Percentiles rank a stretch among this genome's conserved stretches.
These are phyloP conservation scores for Plasmodium falciparum DNA, from an alignment of 169 alveolate genomes.

Conservation along the genomic window DNA sequence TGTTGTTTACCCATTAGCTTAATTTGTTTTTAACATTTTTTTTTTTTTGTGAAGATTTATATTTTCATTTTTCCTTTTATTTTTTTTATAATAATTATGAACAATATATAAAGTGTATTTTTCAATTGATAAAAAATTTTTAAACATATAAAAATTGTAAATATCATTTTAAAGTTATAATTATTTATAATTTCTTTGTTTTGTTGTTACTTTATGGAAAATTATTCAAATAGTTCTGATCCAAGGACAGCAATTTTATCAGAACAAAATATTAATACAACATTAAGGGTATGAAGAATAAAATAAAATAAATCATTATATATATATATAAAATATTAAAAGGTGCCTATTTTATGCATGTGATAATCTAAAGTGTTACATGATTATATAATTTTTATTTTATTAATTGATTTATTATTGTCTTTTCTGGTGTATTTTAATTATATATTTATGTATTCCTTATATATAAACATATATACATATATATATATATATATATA, in stretches of 20 bases:
- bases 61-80: too few species aligned
- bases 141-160: constrained; percentile 16
- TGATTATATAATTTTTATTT: too few species aligned
- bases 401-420: too few species aligned
- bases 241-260: constrained; percentile 23
- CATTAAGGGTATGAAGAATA: constrained; percentile 16
- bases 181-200: background rate
- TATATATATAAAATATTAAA: too few species aligned
- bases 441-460: too few species aligned
- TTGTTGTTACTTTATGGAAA: constrained; percentile 13
- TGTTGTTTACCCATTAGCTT: background rate
- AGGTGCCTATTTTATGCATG: too few species aligned
- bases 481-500: too few species aligned
- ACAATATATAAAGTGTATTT: constrained; percentile 23
- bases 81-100: constrained; percentile 2
- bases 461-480: too few species aligned
- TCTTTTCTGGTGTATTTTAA: too few species aligned
- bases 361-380: too few species aligned
- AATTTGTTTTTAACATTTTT: constrained; percentile 23
- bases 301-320: background rate
- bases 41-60: constrained; percentile 4
- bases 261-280: constrained; percentile 54
- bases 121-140: background rate
- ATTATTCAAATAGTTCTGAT: constrained; percentile 34
- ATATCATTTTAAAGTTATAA: background rate